Base-by-base conservation (phyloP, 352 stramenopile genomes). In the Phytophthora chlamydospora region DNA sequence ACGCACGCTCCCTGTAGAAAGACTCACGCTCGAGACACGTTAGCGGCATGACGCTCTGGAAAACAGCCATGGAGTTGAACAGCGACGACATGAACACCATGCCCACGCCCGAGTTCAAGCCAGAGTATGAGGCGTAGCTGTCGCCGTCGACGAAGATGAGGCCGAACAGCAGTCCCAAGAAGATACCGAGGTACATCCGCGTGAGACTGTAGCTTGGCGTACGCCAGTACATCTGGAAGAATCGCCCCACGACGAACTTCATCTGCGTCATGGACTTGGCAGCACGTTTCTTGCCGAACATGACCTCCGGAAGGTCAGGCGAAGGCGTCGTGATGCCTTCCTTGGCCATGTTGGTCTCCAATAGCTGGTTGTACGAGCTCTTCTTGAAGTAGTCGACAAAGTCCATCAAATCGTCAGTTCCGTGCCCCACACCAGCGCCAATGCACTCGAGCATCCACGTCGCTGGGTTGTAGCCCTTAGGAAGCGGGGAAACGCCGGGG, bases 401-500 rank as follows among this genome's bases (percentile, higher is more conserved):
- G 69, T 65, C 35, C 21, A 49, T n/a, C n/a, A n/a, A n/a, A n/a
- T n/a, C n/a, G n/a, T n/a, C n/a, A n/a, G n/a, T n/a, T n/a, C n/a
- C n/a, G n/a, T n/a, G n/a, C n/a, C 49, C 33, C 14, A 68, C 57
- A 16, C 72, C 83, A 1, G 71, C 75, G 11, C 75, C 73, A 29
- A 83, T 82, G 16, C 68, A 73, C 31, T 83, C 76, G 2, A 97
- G 51, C 85, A 97, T 93, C 85, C 85, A 97, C 27, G 85, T 93
- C 3, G 86, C 83, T 6, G 89, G 89, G 55, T 74, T 75, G 51
- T 67, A 59, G 8, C 50, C 58, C 3, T 33, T 45, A 21, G 76
- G 73, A 31, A 66, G 60, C n/a, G n/a, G n/a, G n/a, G n/a, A n/a
- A n/a, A n/a, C n/a, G n/a, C n/a, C n/a, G n/a, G n/a, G n/a, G n/a